A percentile compares a stretch with the other conserved stretches of the same genome.
These are phyloP conservation scores for Nepenthes alata DNA, from an alignment of 179 eudicot species.

Conservation along the genomic window DNA sequence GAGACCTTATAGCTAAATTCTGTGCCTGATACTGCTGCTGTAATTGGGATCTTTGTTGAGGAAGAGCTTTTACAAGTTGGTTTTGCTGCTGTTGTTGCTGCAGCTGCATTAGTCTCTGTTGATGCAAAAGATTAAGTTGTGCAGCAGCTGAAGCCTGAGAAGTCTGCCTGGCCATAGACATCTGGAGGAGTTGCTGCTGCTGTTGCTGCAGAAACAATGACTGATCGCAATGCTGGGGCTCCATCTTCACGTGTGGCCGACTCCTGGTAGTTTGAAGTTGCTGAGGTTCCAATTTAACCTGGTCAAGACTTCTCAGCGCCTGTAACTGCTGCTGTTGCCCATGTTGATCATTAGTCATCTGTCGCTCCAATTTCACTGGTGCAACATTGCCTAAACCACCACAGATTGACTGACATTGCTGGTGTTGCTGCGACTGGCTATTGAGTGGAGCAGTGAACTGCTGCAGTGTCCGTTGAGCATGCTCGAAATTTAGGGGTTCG, in stretches of 20 bases:
- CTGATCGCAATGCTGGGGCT: conserved; percentile 68
- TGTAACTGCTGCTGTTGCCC: conserved; percentile 30
- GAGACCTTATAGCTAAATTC: conserved; percentile 63
- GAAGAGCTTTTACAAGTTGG: conserved; percentile 56
- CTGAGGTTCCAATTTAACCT: conserved; percentile 54
- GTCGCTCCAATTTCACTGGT: conserved; percentile 65
- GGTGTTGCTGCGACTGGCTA: conserved; percentile 38
- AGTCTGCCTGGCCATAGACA: conserved; percentile 61
- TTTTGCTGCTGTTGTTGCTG: conserved; percentile 55
- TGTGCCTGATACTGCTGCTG: conserved; percentile 58
- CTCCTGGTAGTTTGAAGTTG: conserved; percentile 47
- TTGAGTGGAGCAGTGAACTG: conserved; percentile 32
- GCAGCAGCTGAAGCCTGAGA: conserved; percentile 65
- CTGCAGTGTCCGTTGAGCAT: conserved; percentile 47
- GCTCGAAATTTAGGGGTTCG: conserved; percentile 49
- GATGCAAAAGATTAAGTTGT: conserved; percentile 52
- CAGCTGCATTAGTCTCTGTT: conserved; percentile 43
- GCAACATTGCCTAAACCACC: conserved; percentile 47
- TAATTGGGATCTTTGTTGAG: conserved; percentile 57
- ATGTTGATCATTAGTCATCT: conserved; percentile 40
- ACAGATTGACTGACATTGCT: conserved; percentile 45
- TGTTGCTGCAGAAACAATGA: conserved; percentile 51
- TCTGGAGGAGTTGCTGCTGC: conserved; percentile 47
- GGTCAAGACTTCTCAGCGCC: conserved; percentile 43
- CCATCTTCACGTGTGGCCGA: conserved; percentile 49